Conservation (phyloP, 768 basidiomycete species). For the Termitomyces sp. region DNA sequence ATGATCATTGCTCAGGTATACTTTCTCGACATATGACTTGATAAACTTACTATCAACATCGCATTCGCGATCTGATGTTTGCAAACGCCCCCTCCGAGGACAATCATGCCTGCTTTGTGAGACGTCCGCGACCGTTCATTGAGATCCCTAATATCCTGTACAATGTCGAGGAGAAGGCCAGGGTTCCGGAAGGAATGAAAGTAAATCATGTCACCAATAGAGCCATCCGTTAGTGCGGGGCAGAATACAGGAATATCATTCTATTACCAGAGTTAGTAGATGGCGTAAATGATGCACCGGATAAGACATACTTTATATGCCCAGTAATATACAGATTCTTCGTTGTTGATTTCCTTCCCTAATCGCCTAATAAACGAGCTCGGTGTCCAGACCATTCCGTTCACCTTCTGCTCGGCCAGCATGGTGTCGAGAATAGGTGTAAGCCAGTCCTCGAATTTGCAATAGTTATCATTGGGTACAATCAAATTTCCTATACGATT, state of each 20-base stretch:
- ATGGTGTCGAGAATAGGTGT: constrained; percentile 87
- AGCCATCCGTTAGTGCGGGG: constrained; percentile 96
- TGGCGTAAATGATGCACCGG: constrained; percentile 2
- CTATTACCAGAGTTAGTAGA: constrained; percentile 35
- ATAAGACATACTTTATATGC: constrained; percentile 79
- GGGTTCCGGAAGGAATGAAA: constrained; percentile 93
- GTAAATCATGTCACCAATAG: constrained; percentile 98
- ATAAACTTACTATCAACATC: constrained; percentile 82
- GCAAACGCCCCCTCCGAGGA: constrained; percentile 96
- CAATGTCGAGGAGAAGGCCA: constrained; percentile 86
- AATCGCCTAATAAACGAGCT: constrained; percentile 86
- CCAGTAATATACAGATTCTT: constrained; percentile 99
- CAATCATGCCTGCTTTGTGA: constrained; percentile 95
- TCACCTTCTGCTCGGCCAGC: constrained; percentile 79
- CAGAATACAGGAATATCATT: constrained; percentile 99
- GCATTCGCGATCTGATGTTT: constrained; percentile 99
- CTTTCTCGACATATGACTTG: neutral
- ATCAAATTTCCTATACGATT: constrained; percentile 96
- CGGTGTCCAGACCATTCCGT: constrained; percentile 80
- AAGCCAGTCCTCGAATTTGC: constrained; percentile 99
- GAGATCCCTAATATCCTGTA: constrained; percentile 84
- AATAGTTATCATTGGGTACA: constrained; percentile 98
- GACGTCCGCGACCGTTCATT: constrained; percentile 88
- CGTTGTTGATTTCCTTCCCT: constrained; percentile 97
- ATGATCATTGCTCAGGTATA: neutral